Conservation (phyloP, 2,329 filamentous ascomycete species). For the Colletotrichum phormii region DNA sequence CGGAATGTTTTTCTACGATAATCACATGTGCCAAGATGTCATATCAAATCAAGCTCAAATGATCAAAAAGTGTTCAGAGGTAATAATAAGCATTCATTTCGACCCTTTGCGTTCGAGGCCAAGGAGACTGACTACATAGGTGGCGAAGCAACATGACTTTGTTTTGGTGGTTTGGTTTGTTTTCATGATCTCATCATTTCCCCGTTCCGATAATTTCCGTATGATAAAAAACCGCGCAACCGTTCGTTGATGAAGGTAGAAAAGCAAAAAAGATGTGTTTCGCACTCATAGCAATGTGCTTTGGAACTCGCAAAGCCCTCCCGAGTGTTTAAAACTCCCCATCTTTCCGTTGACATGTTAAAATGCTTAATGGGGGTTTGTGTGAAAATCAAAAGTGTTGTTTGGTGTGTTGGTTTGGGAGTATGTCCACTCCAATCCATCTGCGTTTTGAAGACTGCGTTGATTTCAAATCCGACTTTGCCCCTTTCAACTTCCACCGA, state of each 20-base stretch:
- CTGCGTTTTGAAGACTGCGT: constrained; percentile 32
- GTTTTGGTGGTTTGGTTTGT: neutral
- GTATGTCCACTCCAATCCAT: constrained; percentile 22
- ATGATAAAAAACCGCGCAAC: constrained; percentile 21
- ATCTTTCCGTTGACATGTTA: constrained; percentile 1
- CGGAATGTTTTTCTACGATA: neutral
- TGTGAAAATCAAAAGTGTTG: constrained; percentile 21
- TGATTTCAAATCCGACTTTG: constrained; percentile 25
- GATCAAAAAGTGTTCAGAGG: neutral
- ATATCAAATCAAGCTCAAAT: too few relatives aligned
- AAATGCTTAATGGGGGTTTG: neutral
- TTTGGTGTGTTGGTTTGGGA: neutral
- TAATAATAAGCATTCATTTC: constrained; percentile 31
- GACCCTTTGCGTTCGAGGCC: constrained; percentile 14
- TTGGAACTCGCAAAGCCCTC: constrained; percentile 30
- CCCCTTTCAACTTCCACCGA: constrained; percentile 33
- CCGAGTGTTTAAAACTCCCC: constrained; percentile 5
- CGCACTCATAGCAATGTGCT: constrained; percentile 22
- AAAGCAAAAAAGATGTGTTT: neutral
- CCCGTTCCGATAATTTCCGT: constrained; percentile 24
- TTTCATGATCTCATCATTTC: constrained; percentile 32
- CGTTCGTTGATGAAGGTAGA: neutral
- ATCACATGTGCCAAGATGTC: neutral
- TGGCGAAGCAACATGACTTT: constrained; percentile 33
- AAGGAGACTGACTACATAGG: constrained; percentile 33